phyloP scores from a whole-genome alignment of 805 yeast genomes.

The Starmerella apicola region DNA sequence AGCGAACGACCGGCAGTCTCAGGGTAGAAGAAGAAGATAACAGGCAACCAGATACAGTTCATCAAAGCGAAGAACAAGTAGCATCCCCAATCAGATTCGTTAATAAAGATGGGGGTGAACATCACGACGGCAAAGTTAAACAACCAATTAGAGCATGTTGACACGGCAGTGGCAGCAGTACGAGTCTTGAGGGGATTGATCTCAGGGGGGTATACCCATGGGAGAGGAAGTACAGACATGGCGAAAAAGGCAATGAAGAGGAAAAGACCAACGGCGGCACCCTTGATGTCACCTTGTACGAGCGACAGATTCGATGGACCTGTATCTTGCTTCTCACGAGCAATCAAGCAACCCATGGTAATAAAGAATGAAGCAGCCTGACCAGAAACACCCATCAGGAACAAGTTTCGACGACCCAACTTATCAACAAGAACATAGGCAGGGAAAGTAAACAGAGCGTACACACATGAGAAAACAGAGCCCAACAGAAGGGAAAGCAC shows the following conservation, averaged over 20 bases:
- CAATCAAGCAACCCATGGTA: conserved; percentile 34
- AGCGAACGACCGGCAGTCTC: conserved; percentile 66
- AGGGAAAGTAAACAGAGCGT: conserved; percentile 67
- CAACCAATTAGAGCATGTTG: conserved; percentile 57
- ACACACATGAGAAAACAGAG: conserved; percentile 43
- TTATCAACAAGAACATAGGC: conserved; percentile 67
- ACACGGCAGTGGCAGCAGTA: conserved; percentile 48
- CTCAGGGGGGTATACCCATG: conserved; percentile 59
- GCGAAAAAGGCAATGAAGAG: conserved; percentile 46
- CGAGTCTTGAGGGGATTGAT: conserved; percentile 47
- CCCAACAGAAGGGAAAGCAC: conserved; percentile 21
- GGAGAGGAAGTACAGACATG: conserved; percentile 41
- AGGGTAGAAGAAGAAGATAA: conserved; percentile 57
- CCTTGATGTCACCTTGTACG: conserved; percentile 33
- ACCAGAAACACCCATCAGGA: conserved; percentile 39
- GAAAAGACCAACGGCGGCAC: conserved; percentile 56
- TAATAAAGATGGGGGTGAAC: conserved; percentile 48
- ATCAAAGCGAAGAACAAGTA: conserved; percentile 57
- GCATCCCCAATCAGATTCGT: conserved; percentile 42
- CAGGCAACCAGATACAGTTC: conserved; percentile 47
- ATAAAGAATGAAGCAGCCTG: conserved; percentile 32
- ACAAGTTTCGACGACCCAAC: conserved; percentile 55
- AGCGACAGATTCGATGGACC: too few relatives aligned
- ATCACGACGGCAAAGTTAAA: conserved; percentile 54
- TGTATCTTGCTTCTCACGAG: conserved; percentile 4